Conservation (phyloP, 352 stramenopile genomes). For the Phytopythium oedochilum region DNA sequence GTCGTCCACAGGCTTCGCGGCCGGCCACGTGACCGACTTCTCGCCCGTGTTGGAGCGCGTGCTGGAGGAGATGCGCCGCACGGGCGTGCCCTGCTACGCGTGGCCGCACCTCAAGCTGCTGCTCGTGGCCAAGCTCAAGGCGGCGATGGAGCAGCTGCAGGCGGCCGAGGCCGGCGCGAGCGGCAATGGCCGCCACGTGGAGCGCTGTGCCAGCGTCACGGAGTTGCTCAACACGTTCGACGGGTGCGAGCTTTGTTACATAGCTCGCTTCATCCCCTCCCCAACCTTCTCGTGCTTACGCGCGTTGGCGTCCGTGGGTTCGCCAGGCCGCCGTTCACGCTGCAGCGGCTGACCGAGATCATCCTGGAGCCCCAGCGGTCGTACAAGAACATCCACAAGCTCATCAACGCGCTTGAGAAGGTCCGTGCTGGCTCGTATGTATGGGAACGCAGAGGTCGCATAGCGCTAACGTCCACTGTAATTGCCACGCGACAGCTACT, state of each 20-base stretch:
- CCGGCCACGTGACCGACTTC: constrained; percentile 34
- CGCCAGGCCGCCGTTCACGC: constrained; percentile 68
- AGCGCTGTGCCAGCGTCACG: constrained; percentile 47
- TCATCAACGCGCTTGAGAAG: constrained; percentile 83
- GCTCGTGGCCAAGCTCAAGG: constrained; percentile 49
- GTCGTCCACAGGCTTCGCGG: constrained; percentile 36
- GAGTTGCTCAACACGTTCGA: constrained; percentile 64
- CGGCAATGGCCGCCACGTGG: constrained; percentile 27
- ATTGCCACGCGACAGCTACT: constrained; percentile 28
- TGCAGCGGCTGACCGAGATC: constrained; percentile 78
- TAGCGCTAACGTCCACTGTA: background rate
- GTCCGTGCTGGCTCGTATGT: constrained; percentile 8
- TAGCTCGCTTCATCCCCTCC: background rate
- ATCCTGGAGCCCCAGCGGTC: constrained; percentile 59
- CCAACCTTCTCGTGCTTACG: background rate
- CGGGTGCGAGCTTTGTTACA: constrained; percentile 19
- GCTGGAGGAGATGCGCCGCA: constrained; percentile 61
- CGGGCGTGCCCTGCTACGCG: constrained; percentile 64
- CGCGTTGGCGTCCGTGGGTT: background rate
- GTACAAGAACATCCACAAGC: constrained; percentile 75
- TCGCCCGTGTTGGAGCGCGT: constrained; percentile 51
- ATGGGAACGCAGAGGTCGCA: too few species aligned
- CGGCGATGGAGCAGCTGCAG: constrained; percentile 52
- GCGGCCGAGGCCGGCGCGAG: constrained; percentile 21
- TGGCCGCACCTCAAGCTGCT: constrained; percentile 70